Base-by-base conservation (phyloP, 768 basidiomycete genomes). In the Lactarius hengduanensis region DNA sequence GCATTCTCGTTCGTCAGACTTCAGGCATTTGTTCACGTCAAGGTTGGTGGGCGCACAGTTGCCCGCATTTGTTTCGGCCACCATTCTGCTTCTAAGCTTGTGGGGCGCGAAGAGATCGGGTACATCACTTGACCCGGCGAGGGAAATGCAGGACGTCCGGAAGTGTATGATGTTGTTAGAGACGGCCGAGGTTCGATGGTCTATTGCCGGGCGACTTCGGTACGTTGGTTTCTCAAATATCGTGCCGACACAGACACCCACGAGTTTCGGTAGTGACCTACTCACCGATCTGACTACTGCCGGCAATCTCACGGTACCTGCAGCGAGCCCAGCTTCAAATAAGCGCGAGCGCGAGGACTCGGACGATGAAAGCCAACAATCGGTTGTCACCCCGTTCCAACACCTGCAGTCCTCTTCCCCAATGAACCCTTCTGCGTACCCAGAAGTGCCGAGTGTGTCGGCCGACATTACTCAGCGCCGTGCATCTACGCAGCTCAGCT, bases 61-160 rank as follows among this genome's bases (percentile, higher is more conserved):
- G 53, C 66, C 77, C 22, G 75, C 81, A 0, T 83, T 84, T 71
- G 80, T 80, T 7, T 77, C 83, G 2, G 81, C 80, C 6, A 79
- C 86, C 45, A 79, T 87, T 28, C 76, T 87, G 6, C 74, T 88
- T 47, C 75, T 87, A 41, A 83, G 83, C 45, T 78, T 87, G 16
- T 87, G 81, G 86, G 83, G 78, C 57, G 81, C 78, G 58, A 82
- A 79, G 69, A 78, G 77, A 59, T 76, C 76, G 34, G 79, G 85
- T 8, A 66, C 79, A 20, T 71, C 72, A 5, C 73, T 72, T 9
- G 83, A 85, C 64, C 71, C 80, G 0, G 71, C 73, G 10, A 76
- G 78, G 59, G 83, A 85, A 57, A 79, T 85, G 74, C 74, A 75
- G 22, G 84, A 87, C 67, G 81, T 87, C 26, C 76, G 80, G 62